Conservation (phyloP, 306 rosid species). For the Hippophae gyantsensis region DNA sequence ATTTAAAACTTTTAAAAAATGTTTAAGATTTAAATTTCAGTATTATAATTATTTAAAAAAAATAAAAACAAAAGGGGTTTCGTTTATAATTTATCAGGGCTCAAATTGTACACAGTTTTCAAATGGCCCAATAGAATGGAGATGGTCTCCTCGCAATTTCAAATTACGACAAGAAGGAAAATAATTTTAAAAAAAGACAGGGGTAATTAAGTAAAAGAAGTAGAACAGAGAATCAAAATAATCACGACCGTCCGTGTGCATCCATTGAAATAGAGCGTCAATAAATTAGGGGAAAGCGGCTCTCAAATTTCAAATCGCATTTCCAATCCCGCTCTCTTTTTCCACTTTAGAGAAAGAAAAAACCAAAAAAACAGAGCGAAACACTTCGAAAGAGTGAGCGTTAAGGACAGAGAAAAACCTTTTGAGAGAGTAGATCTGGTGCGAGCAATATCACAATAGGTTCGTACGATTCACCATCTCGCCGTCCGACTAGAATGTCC, state of each 20-base stretch:
- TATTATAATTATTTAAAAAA: too few species aligned
- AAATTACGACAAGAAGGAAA: too few species aligned
- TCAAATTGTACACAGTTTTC: too few species aligned
- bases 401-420: not conserved
- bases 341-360: slow-evolving; percentile 14
- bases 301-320: slow-evolving; percentile 55
- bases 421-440: slow-evolving; percentile 27
- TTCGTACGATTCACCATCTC: slow-evolving; percentile 14
- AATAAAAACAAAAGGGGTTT: too few species aligned
- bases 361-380: not conserved
- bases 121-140: too few species aligned
- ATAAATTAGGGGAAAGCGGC: slow-evolving; percentile 37
- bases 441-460: slow-evolving; percentile 1
- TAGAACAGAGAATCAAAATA: not conserved
- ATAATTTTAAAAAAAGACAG: not conserved
- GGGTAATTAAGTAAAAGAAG: slow-evolving; percentile 7
- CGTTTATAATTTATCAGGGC: too few species aligned
- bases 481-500: slow-evolving; percentile 42
- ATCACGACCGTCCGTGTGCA: slow-evolving; percentile 20
- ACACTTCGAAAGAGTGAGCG: slow-evolving; percentile 14
- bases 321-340: slow-evolving; percentile 34
- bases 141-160: too few species aligned
- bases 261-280: slow-evolving; percentile 17
- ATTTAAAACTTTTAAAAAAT: too few species aligned
- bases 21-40: too few species aligned